Evolutionary conservation across 2,329 filamentous ascomycete species (phyloP).

Genomic region (Aspergillus quadricinctus): DNA sequence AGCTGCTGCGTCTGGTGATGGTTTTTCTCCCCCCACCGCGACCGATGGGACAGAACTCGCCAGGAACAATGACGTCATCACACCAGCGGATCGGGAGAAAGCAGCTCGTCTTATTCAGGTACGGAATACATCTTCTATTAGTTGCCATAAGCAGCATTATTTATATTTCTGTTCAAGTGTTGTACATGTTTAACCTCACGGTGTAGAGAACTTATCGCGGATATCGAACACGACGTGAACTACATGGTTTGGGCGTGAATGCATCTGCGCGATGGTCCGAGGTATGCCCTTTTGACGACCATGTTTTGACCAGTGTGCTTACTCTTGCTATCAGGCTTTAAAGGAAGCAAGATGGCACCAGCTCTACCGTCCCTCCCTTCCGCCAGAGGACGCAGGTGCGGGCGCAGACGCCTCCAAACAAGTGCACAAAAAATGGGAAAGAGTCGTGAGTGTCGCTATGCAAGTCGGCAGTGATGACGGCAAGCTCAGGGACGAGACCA

Average conservation of each 20-base stretch:
- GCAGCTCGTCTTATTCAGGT: neutral
- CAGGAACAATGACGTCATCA: neutral
- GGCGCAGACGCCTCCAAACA: slow-evolving; percentile 24
- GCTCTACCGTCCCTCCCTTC: slow-evolving; percentile 36
- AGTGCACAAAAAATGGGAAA: slow-evolving; percentile 71
- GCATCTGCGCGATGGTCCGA: slow-evolving; percentile 68
- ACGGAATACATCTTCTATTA: neutral
- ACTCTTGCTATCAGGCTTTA: slow-evolving; percentile 38
- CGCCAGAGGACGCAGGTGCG: slow-evolving; percentile 2
- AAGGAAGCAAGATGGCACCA: slow-evolving; percentile 55
- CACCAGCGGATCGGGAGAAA: neutral
- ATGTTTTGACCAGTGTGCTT: neutral
- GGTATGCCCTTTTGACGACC: slow-evolving; percentile 34
- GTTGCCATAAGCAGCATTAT: neutral
- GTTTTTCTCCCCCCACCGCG: neutral
- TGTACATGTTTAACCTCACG: neutral
- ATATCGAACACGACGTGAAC: slow-evolving; percentile 66
- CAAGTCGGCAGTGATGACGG: slow-evolving; percentile 66
- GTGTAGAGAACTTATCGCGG: slow-evolving; percentile 69
- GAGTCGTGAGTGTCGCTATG: slow-evolving; percentile 64
- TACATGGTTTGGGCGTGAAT: slow-evolving; percentile 64
- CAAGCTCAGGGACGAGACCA: slow-evolving; percentile 32
- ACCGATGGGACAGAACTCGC: neutral
- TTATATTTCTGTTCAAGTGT: neutral
- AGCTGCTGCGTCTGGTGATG: neutral